Evolutionary conservation across 805 yeast species (phyloP).

Genomic region (Torulaspora gathmanii): DNA sequence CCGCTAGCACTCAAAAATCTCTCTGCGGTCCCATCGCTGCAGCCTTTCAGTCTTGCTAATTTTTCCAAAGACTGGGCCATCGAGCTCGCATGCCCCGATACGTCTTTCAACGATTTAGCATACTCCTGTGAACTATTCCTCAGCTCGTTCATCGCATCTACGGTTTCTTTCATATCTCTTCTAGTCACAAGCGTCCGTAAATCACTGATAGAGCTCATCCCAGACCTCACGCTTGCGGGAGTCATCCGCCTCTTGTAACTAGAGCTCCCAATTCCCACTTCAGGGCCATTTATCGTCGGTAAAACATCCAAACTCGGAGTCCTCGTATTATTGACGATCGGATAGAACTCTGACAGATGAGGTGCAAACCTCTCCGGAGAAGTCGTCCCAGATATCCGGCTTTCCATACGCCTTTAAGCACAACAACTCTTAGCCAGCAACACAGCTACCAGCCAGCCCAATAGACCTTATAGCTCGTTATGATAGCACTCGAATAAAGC

Average conservation of each 20-base stretch:
- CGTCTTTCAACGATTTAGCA: conserved; percentile 37
- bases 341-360: conserved; percentile 57
- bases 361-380: conserved; percentile 36
- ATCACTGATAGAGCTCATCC: conserved; percentile 52
- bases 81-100: conserved; percentile 57
- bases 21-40: conserved; percentile 50
- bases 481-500: background rate
- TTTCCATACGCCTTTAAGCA: conserved; percentile 5
- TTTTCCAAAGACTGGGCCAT: conserved; percentile 68
- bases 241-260: conserved; percentile 16
- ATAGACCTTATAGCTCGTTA: background rate
- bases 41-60: conserved; percentile 58
- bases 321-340: conserved; percentile 41
- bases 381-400: conserved; percentile 9
- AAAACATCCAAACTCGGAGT: conserved; percentile 5
- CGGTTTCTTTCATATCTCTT: conserved; percentile 51
- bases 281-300: background rate
- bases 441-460: background rate
- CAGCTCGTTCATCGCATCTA: conserved; percentile 46
- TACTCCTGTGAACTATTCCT: conserved; percentile 45
- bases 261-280: conserved; percentile 5
- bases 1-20: conserved; percentile 73
- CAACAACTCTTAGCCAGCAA: background rate
- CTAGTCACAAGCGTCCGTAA: conserved; percentile 57
- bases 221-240: conserved; percentile 41